phyloP scores from a whole-genome alignment of 2,329 filamentous ascomycete species.

The Hypoxylon sp. region DNA sequence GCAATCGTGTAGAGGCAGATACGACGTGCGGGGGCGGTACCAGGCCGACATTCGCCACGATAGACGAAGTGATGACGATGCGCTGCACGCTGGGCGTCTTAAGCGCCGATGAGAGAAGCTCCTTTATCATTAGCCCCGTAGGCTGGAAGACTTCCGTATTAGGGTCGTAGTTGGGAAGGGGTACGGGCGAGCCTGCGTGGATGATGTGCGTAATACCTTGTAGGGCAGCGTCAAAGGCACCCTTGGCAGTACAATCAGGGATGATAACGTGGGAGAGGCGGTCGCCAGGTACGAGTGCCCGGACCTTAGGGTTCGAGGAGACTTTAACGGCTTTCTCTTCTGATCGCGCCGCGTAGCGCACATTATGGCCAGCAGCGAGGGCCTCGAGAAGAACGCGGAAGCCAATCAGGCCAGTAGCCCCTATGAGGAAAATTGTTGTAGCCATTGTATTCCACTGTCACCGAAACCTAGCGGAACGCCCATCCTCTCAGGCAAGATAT shows the following conservation, averaged over 20 bases:
- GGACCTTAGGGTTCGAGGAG: conserved; percentile 47
- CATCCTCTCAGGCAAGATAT: neutral
- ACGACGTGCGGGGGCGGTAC: conserved; percentile 30
- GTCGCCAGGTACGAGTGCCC: conserved; percentile 35
- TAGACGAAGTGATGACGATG: conserved; percentile 52
- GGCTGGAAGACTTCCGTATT: conserved; percentile 46
- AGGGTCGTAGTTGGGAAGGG: conserved; percentile 38
- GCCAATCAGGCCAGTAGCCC: conserved; percentile 50
- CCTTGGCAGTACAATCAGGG: conserved; percentile 46
- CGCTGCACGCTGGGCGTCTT: conserved; percentile 45
- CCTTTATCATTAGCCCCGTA: conserved; percentile 38
- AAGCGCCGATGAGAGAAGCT: conserved; percentile 47
- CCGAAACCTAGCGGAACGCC: neutral
- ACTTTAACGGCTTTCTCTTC: conserved; percentile 47
- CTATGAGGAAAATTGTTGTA: conserved; percentile 49
- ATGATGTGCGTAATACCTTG: conserved; percentile 50
- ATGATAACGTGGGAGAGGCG: conserved; percentile 47
- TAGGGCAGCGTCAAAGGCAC: conserved; percentile 49
- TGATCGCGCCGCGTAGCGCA: conserved; percentile 50
- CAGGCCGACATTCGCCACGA: conserved; percentile 43
- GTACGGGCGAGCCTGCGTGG: conserved; percentile 48
- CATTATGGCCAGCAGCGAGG: conserved; percentile 48
- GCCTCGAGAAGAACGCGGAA: conserved; percentile 50
- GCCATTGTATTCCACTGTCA: neutral
- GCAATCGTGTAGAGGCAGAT: conserved; percentile 43